Evolutionary conservation across 257 asterid species (phyloP), one percentile per base, ranked within the genome.

Genomic region (Nicotiana tabacum): DNA sequence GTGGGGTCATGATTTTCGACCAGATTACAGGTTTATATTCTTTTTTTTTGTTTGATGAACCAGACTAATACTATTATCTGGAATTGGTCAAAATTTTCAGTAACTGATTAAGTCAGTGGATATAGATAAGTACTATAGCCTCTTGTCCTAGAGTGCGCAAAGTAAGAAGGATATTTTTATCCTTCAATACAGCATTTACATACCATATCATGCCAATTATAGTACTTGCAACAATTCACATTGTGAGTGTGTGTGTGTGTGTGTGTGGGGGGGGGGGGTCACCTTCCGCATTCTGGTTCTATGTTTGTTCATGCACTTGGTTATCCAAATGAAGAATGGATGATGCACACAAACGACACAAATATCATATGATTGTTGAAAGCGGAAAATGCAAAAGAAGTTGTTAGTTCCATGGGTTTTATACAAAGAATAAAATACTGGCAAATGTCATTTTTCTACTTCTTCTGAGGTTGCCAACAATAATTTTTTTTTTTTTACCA

Each of bases 1-100:
- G 89, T 93, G 97, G 97, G 97, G 97, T 83, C 97, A 93, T 86
- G 97, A 92, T 89, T 93, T 93, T 87, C 94, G 97, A 89, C 97
- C 97, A 66, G 97, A 87, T 87, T 93, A 93, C 88, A 92, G 97
- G 97, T 93, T 77, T 70, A 48, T 84, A 67, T 82, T 77, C 72
- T 78, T 83, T 74, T 51, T 24, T 53, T 77, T 83, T 80, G 35
- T 21, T 81, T 48, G 48, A 81, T 30, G n/a, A 65, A 74, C 43
- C 21, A 70, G 12, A 43, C 21, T 70, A 12, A 72, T 46, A 33
- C 61, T 74, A 27, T 51, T 74, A 12, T 48, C 55, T 74, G 62
- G 21, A 24, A 27, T 48, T 48, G 24, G 8, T 33, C 51, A 16
- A 33, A 33, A 33, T 33, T 66, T 33, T 33, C 24, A 32, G 48